Evolutionary conservation across 2,329 filamentous ascomycete genomes (phyloP).

Genomic region (Ceratocystis ficicola): DNA sequence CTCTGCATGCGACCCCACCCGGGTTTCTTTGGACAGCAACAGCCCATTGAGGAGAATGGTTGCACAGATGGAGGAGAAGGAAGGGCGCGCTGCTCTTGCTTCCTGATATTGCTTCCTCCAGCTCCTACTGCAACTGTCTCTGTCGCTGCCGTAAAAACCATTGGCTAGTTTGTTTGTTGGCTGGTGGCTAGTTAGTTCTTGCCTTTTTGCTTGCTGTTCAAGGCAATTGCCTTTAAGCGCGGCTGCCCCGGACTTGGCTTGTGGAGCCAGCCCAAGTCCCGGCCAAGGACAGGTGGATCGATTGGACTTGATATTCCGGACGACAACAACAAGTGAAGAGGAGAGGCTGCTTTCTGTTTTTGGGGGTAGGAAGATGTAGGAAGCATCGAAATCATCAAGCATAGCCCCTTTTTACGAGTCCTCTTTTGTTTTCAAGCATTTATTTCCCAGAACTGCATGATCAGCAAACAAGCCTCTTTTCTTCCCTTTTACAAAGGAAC

Average conservation of each 20-base stretch:
- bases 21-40: neutral
- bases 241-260: neutral
- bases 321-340: neutral
- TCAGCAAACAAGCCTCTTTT: too few relatives aligned
- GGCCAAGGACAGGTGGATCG: neutral
- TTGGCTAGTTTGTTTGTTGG: too few relatives aligned
- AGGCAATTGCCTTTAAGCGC: neutral
- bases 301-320: neutral
- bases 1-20: neutral
- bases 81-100: neutral
- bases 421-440: too few relatives aligned
- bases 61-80: slow-evolving; percentile 10
- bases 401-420: neutral
- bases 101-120: neutral
- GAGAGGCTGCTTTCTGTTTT: neutral
- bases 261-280: neutral
- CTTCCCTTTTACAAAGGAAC: too few relatives aligned
- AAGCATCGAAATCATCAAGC: neutral
- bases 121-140: neutral
- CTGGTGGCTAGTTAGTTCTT: neutral
- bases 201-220: neutral
- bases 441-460: too few relatives aligned
- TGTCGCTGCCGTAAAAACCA: neutral
- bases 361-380: neutral
- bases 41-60: neutral